phyloP scores from a whole-genome alignment of 306 rosid species.

The Elaeagnus macrophylla region DNA sequence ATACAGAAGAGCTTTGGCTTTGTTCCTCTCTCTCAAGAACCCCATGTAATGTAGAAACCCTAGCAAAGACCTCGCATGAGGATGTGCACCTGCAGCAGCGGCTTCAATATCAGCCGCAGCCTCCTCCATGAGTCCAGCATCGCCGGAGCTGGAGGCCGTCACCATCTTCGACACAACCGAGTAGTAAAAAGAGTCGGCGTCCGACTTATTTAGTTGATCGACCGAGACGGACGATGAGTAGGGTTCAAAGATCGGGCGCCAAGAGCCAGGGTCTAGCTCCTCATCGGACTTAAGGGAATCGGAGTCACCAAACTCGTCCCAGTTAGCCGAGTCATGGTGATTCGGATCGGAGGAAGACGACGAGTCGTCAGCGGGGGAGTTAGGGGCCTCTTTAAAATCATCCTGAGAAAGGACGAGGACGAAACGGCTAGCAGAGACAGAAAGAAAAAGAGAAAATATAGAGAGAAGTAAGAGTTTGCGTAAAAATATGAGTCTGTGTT shows the following conservation, averaged over 20 bases:
- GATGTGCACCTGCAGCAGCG: constrained; percentile 35
- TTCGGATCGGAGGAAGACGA: constrained; percentile 23
- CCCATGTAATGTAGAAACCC: constrained; percentile 76
- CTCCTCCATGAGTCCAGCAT: constrained; percentile 42
- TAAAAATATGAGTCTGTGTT: constrained; percentile 12
- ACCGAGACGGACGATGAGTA: constrained; percentile 21
- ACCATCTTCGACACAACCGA: constrained; percentile 41
- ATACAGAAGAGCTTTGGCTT: constrained; percentile 55
- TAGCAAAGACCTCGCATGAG: constrained; percentile 62
- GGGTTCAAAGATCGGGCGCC: constrained; percentile 83
- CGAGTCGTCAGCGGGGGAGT: constrained; percentile 18
- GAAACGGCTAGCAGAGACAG: constrained; percentile 46
- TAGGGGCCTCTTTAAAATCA: constrained; percentile 39
- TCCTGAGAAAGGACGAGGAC: constrained; percentile 71
- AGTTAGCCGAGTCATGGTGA: constrained; percentile 49
- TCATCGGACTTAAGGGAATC: constrained; percentile 53
- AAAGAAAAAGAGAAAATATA: constrained; percentile 17
- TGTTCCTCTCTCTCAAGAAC: constrained; percentile 54
- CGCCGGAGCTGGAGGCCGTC: constrained; percentile 46
- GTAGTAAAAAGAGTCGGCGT: constrained; percentile 39
- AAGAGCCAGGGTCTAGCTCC: constrained; percentile 81
- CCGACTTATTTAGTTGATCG: constrained; percentile 5
- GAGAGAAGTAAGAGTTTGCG: constrained; percentile 31
- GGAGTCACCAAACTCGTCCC: constrained; percentile 89
- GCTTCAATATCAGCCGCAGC: constrained; percentile 52